phyloP scores from a whole-genome alignment of 768 basidiomycete genomes.

The Russula foetens region DNA sequence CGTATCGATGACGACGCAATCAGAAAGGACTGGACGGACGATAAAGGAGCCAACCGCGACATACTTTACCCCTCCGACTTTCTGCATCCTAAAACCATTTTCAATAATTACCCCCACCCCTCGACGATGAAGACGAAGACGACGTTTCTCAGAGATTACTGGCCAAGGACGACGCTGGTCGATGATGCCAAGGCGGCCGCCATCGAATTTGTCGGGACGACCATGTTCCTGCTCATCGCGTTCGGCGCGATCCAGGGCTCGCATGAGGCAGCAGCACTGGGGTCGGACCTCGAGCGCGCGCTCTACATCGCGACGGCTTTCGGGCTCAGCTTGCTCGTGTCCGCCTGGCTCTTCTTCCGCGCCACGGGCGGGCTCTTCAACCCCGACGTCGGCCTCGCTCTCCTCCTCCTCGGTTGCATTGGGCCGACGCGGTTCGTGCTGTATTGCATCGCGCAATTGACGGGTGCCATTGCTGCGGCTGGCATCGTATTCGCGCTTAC shows the following conservation, averaged over 20 bases:
- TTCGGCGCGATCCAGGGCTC: slow-evolving; percentile 58
- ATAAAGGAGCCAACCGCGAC: too few species aligned
- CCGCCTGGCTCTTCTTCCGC: slow-evolving; percentile 62
- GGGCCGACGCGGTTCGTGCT: slow-evolving; percentile 48
- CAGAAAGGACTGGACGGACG: too few species aligned
- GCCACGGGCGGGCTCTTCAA: slow-evolving; percentile 61
- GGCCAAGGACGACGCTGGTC: slow-evolving; percentile 20
- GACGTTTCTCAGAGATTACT: slow-evolving; percentile 19
- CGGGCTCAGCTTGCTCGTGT: slow-evolving; percentile 54
- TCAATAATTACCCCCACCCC: too few species aligned
- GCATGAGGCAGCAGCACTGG: slow-evolving; percentile 30
- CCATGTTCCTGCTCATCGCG: slow-evolving; percentile 56
- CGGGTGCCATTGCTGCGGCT: slow-evolving; percentile 52
- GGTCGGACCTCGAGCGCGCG: slow-evolving; percentile 31
- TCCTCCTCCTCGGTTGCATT: slow-evolving; percentile 49
- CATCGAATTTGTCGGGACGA: slow-evolving; percentile 54
- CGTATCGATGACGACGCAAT: too few species aligned
- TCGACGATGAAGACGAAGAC: background rate
- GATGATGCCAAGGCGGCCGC: slow-evolving; percentile 41
- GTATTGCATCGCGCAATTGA: slow-evolving; percentile 53
- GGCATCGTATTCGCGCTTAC: slow-evolving; percentile 48
- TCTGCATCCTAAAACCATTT: too few species aligned
- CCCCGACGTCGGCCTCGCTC: slow-evolving; percentile 51
- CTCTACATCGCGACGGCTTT: slow-evolving; percentile 53
- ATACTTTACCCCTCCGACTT: too few species aligned